phyloP scores from a whole-genome alignment of 2,329 filamentous ascomycete genomes.

The Phaeosphaeriaceae sp. region DNA sequence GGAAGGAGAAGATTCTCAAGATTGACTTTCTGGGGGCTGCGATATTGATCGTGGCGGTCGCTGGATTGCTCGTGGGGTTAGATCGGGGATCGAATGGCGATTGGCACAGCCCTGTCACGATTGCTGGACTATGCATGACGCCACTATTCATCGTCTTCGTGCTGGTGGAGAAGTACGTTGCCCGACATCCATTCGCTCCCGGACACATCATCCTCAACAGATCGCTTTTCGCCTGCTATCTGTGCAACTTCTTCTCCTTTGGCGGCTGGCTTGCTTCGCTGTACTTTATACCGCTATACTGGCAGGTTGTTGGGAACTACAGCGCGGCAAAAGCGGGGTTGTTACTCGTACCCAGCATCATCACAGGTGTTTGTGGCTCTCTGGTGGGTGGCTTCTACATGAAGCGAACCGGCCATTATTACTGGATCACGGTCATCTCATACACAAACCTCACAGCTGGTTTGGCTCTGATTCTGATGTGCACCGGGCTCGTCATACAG shows the following conservation, averaged over 20 bases:
- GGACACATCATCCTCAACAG: constrained; percentile 74
- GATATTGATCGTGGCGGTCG: constrained; percentile 69
- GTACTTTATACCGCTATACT: constrained; percentile 80
- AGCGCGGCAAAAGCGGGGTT: constrained; percentile 70
- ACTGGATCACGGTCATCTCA: constrained; percentile 68
- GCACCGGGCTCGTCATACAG: constrained; percentile 60
- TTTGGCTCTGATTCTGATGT: constrained; percentile 63
- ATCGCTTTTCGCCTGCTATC: constrained; percentile 70
- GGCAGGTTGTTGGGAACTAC: constrained; percentile 73
- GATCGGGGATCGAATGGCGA: constrained; percentile 76
- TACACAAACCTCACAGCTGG: constrained; percentile 64
- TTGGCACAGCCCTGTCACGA: constrained; percentile 67
- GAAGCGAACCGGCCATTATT: constrained; percentile 74
- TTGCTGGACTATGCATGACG: constrained; percentile 64
- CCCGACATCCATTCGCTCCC: constrained; percentile 75
- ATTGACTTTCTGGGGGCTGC: constrained; percentile 78
- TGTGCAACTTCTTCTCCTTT: constrained; percentile 75
- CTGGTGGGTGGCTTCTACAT: constrained; percentile 71
- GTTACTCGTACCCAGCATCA: constrained; percentile 70
- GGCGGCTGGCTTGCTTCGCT: constrained; percentile 65
- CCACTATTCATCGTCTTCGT: constrained; percentile 72
- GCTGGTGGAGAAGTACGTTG: constrained; percentile 71
- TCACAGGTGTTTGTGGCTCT: constrained; percentile 68
- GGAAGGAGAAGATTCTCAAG: constrained; percentile 69
- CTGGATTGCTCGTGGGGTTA: constrained; percentile 71